Percentiles rank a stretch among this genome's conserved stretches.
phyloP scores from a whole-genome alignment of 2,329 filamentous ascomycete genomes.

The Lizonia empirigonia region DNA sequence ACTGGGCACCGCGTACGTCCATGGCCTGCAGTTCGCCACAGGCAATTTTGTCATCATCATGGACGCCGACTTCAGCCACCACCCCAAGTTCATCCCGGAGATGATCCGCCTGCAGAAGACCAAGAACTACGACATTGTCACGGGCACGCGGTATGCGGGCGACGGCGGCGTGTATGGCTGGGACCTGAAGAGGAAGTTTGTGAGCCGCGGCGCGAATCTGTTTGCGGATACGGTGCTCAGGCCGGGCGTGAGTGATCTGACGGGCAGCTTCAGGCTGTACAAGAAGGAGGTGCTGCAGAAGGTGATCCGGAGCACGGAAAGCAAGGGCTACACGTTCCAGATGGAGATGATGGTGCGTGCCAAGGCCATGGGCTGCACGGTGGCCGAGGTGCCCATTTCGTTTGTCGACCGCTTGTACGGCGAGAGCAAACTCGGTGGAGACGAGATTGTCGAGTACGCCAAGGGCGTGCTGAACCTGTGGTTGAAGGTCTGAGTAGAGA shows the following conservation, averaged over 20 bases:
- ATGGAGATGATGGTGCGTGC: conserved; percentile 99
- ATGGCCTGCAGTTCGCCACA: conserved; percentile 85
- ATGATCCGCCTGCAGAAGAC: conserved; percentile 85
- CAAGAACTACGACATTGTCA: conserved; percentile 92
- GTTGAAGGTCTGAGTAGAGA: conserved; percentile 53
- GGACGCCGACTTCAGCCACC: conserved; percentile 99
- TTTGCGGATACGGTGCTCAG: conserved; percentile 93
- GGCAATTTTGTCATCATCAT: conserved; percentile 99
- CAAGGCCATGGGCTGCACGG: conserved; percentile 92
- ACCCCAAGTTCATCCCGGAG: conserved; percentile 96
- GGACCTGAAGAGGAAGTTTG: conserved; percentile 82
- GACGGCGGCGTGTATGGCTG: conserved; percentile 88
- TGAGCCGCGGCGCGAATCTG: conserved; percentile 86
- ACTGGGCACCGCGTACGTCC: conserved; percentile 95
- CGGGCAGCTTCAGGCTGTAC: conserved; percentile 92
- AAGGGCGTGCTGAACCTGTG: conserved; percentile 64
- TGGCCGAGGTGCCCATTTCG: conserved; percentile 93
- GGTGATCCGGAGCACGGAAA: conserved; percentile 88
- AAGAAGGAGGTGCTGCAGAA: conserved; percentile 88
- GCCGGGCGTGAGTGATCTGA: conserved; percentile 93
- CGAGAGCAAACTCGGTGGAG: conserved; percentile 90
- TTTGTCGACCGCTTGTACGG: conserved; percentile 94
- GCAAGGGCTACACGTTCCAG: conserved; percentile 98
- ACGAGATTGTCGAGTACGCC: conserved; percentile 95
- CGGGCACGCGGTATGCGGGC: conserved; percentile 90